Conservation (phyloP, 1,284 basidiomycete species). For the Trichosporon inkin region DNA sequence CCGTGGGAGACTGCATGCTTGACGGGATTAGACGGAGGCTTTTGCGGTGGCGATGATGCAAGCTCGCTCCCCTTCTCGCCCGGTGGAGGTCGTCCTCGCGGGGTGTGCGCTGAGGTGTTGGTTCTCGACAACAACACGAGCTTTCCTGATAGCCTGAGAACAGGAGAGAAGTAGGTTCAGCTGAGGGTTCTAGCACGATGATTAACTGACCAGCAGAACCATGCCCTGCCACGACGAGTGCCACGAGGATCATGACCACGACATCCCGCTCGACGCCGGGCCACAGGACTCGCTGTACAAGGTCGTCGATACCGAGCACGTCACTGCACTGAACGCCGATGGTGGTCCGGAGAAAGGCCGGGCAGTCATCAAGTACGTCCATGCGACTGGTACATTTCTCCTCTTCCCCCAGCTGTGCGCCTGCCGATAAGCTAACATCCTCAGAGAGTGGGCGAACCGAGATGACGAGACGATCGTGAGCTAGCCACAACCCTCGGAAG, state of each 20-base stretch:
- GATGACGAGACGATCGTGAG: slow-evolving; percentile 46
- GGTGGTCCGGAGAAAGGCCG: slow-evolving; percentile 43
- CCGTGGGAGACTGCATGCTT: too few relatives aligned
- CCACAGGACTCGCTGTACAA: slow-evolving; percentile 42
- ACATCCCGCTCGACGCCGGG: slow-evolving; percentile 43
- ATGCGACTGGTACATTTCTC: background rate
- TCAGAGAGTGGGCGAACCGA: slow-evolving; percentile 40
- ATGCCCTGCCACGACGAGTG: slow-evolving; percentile 23
- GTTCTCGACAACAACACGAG: too few relatives aligned
- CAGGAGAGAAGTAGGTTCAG: background rate
- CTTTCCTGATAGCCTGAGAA: too few relatives aligned
- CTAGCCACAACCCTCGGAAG: background rate
- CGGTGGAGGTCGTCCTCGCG: slow-evolving; percentile 16
- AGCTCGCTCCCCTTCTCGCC: background rate
- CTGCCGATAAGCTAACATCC: slow-evolving; percentile 10
- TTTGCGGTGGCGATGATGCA: slow-evolving; percentile 9
- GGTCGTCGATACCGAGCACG: slow-evolving; percentile 46
- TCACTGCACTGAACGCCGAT: slow-evolving; percentile 45
- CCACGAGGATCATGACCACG: slow-evolving; percentile 43
- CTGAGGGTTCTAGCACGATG: too few relatives aligned
- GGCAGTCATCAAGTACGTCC: slow-evolving; percentile 49
- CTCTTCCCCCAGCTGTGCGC: too few relatives aligned
- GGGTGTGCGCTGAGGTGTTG: too few relatives aligned
- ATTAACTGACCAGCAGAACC: background rate
- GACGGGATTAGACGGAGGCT: background rate